phyloP scores from a whole-genome alignment of 371 early-diverging fungal genomes.

The Mortierella sp. region DNA sequence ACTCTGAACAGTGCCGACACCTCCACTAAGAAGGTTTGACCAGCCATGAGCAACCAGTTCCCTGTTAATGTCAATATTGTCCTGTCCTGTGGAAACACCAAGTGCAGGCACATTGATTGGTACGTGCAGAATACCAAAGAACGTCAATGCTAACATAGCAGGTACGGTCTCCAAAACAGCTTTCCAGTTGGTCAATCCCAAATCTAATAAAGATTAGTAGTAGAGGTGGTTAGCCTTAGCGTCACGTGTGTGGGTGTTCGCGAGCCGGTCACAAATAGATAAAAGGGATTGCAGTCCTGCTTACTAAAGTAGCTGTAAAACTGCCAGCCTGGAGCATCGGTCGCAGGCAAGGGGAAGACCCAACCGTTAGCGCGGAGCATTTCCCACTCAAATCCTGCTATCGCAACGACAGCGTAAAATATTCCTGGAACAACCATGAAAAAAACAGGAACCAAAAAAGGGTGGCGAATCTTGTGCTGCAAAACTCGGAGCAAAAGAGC shows the following conservation, averaged over 20 bases:
- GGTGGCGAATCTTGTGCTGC: constrained; percentile 67
- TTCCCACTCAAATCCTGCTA: constrained; percentile 72
- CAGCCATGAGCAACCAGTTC: constrained; percentile 96
- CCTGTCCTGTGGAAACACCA: constrained; percentile 89
- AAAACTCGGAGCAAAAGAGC: constrained; percentile 75
- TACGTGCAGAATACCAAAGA: constrained; percentile 95
- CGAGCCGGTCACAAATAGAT: too few species aligned
- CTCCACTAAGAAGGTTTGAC: constrained; percentile 87
- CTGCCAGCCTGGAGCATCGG: constrained; percentile 84
- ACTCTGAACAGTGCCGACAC: constrained; percentile 86
- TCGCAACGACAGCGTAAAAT: constrained; percentile 79
- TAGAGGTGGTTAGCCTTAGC: too few species aligned
- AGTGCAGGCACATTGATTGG: constrained; percentile 95
- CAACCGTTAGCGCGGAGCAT: constrained; percentile 82
- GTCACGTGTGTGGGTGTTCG: too few species aligned
- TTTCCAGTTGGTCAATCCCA: constrained; percentile 79
- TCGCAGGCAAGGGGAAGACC: constrained; percentile 87
- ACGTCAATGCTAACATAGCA: constrained; percentile 92
- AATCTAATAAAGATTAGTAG: constrained; percentile 55
- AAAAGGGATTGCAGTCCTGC: background rate
- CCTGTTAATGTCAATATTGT: constrained; percentile 89
- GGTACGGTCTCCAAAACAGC: constrained; percentile 84
- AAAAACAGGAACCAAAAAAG: constrained; percentile 89
- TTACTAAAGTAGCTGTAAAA: constrained; percentile 85
- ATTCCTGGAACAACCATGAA: constrained; percentile 84